Percentiles rank a stretch among this genome's conserved stretches.
Conservation (phyloP, 164 flowering plant species). For the Dillenia suffruticosa region DNA sequence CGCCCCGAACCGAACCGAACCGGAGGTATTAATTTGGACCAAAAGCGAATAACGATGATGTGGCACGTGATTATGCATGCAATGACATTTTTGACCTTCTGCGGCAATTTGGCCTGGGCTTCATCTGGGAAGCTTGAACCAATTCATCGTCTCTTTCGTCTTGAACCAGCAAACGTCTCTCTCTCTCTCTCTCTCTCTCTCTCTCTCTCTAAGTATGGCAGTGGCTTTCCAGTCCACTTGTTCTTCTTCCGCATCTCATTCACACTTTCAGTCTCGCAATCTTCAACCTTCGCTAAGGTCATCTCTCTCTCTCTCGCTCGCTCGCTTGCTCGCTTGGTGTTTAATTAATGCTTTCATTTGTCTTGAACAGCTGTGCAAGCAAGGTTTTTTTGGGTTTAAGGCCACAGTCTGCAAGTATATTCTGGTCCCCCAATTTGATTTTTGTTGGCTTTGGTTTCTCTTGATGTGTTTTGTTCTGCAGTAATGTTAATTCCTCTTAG, state of each 20-base stretch:
- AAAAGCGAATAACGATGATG: no score
- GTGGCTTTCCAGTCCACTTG: conserved; percentile 27
- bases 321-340: neutral
- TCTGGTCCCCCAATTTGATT: conserved; percentile 5
- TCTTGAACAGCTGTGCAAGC: conserved; percentile 39
- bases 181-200: conserved; percentile 3
- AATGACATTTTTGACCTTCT: no score
- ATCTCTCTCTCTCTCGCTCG: neutral
- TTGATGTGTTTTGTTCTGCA: neutral
- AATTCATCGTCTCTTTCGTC: no score
- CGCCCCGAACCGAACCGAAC: no score
- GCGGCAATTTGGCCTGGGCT: no score
- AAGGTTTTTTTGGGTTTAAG: conserved; percentile 55
- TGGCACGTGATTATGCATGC: no score
- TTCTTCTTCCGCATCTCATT: conserved; percentile 19
- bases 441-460: neutral
- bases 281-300: conserved; percentile 41
- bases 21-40: no score
- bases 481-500: neutral
- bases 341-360: neutral
- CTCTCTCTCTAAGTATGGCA: conserved; percentile 20
- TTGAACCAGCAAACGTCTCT: neutral
- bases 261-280: conserved; percentile 20
- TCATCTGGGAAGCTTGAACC: no score
- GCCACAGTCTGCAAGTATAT: conserved; percentile 48